Conservation (phyloP, 352 stramenopile species). For the Elongisporangium anandrum region DNA sequence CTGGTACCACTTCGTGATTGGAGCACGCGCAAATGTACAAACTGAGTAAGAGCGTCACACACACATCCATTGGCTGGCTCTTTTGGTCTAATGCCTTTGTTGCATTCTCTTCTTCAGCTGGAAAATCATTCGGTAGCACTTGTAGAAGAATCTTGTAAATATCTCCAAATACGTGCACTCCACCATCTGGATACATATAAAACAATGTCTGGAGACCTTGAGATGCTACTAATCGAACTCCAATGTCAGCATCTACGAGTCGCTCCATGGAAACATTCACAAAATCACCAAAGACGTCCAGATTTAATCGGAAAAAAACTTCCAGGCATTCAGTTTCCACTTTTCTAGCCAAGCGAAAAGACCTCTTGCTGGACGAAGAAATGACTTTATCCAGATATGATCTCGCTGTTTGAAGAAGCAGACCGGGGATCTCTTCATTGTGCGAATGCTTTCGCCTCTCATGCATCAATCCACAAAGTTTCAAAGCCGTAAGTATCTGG, state of each 20-base stretch:
- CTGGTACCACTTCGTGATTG: slow-evolving; percentile 42
- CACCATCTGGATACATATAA: slow-evolving; percentile 80
- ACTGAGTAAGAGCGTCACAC: slow-evolving; percentile 41
- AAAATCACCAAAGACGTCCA: slow-evolving; percentile 48
- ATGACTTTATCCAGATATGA: slow-evolving; percentile 23
- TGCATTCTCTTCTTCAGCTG: slow-evolving; percentile 3
- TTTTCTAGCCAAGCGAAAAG: slow-evolving; percentile 23
- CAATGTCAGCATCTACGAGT: slow-evolving; percentile 46
- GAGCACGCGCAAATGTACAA: slow-evolving; percentile 69
- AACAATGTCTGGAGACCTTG: slow-evolving; percentile 60
- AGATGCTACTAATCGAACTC: slow-evolving; percentile 47
- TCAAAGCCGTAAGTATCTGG: slow-evolving; percentile 41
- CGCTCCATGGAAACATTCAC: slow-evolving; percentile 37
- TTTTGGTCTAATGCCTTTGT: slow-evolving; percentile 5
- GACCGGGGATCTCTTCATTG: slow-evolving; percentile 43
- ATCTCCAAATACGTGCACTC: slow-evolving; percentile 50
- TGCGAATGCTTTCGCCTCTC: slow-evolving; percentile 48
- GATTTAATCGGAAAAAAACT: slow-evolving; percentile 62
- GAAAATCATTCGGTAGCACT: slow-evolving; percentile 10
- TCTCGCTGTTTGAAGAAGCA: slow-evolving; percentile 39
- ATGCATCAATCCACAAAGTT: slow-evolving; percentile 41
- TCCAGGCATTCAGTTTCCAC: slow-evolving; percentile 50
- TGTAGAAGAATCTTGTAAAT: slow-evolving; percentile 32
- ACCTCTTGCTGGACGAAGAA: slow-evolving; percentile 8
- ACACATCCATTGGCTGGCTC: slow-evolving; percentile 26